These are phyloP conservation scores for Camellia granthamiana DNA, from an alignment of 148 eudicot species.

Conservation along the genomic window DNA sequence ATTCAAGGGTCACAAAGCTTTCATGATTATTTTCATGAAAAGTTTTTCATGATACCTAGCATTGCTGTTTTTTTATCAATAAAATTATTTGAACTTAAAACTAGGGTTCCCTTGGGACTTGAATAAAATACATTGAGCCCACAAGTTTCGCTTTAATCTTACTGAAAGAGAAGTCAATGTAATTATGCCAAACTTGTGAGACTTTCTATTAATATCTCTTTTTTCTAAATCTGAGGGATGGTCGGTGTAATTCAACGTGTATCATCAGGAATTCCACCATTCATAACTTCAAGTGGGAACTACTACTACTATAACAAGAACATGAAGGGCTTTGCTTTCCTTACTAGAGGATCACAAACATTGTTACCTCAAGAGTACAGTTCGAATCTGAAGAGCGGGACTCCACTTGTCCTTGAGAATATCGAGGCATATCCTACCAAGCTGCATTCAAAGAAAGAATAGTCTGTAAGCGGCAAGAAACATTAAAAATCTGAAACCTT, in stretches of 20 bases:
- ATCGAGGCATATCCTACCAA: conserved; percentile 99
- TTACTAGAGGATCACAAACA: neutral
- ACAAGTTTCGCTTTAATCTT: no score
- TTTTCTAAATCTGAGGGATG: no score
- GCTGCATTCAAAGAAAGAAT: conserved; percentile 50
- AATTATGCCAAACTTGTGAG: no score
- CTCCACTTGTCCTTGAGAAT: conserved; percentile 99
- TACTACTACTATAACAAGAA: neutral
- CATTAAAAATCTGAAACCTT: conserved; percentile 7
- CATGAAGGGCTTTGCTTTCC: neutral
- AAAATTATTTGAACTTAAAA: neutral
- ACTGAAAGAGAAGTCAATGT: no score
- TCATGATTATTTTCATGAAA: no score
- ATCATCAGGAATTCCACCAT: neutral
- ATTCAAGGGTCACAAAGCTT: no score
- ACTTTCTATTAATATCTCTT: no score
- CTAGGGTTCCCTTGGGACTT: no score
- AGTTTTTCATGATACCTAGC: no score
- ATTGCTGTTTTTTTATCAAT: neutral
- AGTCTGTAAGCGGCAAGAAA: conserved; percentile 3
- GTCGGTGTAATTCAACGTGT: no score
- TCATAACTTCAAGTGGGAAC: neutral
- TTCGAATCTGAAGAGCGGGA: conserved; percentile 98
- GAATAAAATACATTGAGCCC: no score
- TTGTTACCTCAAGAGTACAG: conserved; percentile 85